Evolutionary conservation across 805 yeast genomes (phyloP).

Genomic region (Lipomyces anomalus): DNA sequence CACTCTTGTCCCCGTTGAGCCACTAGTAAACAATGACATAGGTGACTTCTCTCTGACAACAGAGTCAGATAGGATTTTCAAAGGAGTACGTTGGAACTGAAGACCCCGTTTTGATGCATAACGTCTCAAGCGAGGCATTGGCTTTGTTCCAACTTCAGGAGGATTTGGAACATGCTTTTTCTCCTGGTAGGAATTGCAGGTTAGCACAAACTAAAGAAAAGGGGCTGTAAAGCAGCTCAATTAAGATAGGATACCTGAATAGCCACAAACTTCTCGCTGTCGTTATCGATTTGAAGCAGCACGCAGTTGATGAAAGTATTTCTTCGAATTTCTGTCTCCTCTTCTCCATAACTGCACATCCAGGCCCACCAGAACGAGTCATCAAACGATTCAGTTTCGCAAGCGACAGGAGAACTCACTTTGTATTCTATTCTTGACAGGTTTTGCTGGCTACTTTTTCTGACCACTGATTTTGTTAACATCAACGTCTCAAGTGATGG

Average conservation of each 20-base stretch:
- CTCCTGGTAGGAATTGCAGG: neutral
- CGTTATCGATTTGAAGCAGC: neutral
- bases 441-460: neutral
- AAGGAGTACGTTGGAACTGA: neutral
- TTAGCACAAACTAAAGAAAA: neutral
- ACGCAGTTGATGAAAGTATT: conserved; percentile 1
- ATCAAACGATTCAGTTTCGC: conserved; percentile 4
- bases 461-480: neutral
- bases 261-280: neutral
- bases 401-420: neutral
- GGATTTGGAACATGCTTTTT: neutral
- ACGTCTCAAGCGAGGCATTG: too few relatives aligned
- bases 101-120: neutral
- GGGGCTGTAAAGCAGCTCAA: too few relatives aligned
- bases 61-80: neutral
- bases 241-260: neutral
- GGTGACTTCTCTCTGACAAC: neutral
- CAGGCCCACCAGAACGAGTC: conserved; percentile 18
- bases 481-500: neutral
- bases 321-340: conserved; percentile 9
- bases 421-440: neutral
- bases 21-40: too few relatives aligned
- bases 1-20: too few relatives aligned
- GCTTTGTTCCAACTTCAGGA: too few relatives aligned
- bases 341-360: conserved; percentile 16